Evolutionary conservation across 139 green algal species (phyloP), one percentile per base, ranked within the genome.

Genomic region (Chlamydomonas applanata): DNA sequence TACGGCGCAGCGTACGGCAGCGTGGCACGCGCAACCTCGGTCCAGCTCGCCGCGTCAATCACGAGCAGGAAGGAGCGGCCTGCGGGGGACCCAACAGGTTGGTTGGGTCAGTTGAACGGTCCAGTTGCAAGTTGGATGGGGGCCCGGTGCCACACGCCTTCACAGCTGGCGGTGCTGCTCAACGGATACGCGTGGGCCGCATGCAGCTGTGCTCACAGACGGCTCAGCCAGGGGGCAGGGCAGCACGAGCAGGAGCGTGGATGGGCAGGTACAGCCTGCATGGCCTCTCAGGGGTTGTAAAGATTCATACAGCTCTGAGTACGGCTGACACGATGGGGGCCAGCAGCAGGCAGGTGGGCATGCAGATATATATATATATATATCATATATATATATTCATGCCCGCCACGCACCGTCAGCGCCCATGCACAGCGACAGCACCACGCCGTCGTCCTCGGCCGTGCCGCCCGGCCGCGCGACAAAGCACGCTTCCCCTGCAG

Each of bases 381-480:
- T n/a, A n/a, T n/a, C n/a, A n/a, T n/a, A n/a, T 49, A 11, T 19
- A 49, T 19, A 7, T 11, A 49, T 11, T 49, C 40, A 35, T 9
- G 5, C 59, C 25, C 22, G 33, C 3, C 74, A 70, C 19, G 27
- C 44, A 1, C 92, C 92, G 16, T 89, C 80, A 1, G 72, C 59
- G 3, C 74, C 71, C 24, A 81, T 77, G 20, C 89, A 54, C 7
- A 84, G 32, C 0, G 68, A 69, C 62, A 97, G 24, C 49, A 97
- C 72, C 59, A 93, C 86, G 0, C 92, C 92, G 27, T 96, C 92
- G 53, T 96, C 92, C 78, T 96, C 91, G 13, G 45, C 76, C 1
- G 16, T 24, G 2, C 54, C 74, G 1, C 69, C 73, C 11, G 90
- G 88, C 0, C 73, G 60, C 0, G 88, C 74, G 27, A 96, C 78